Evolutionary conservation across 768 basidiomycete genomes (phyloP), one percentile per base, ranked within the genome.

Genomic region (Guyanaporus albipodus): DNA sequence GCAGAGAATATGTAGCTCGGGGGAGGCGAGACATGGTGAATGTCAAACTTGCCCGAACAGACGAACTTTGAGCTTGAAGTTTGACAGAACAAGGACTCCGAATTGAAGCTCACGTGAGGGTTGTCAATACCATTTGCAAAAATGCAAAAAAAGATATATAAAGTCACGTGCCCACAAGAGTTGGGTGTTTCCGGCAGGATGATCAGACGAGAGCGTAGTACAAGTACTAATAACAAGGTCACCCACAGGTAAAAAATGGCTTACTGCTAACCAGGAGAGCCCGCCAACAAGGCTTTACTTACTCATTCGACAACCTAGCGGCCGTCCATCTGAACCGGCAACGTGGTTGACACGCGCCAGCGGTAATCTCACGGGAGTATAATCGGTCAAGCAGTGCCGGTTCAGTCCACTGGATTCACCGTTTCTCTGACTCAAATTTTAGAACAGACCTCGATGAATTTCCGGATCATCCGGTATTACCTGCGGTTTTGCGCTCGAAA

Each of bases 11-110:
- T 36, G 54, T 32, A 12, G 51, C 39, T 38, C 53, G 46, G 6
- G 60, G 54, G 48, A 62, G 48, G 32, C 52, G 46, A 24, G 62
- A 49, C 62, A 64, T 63, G 38, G 29, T 6, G 19, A 45, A 11
- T 38, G 24, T 31, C 28, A 28, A 38, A 31, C 10, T 28, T 26
- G 36, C 33, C 29, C 29, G 45, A 38, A 37, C 35, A 42, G 39
- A 31, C 9, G 12, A 39, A 33, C 10, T 32, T 37, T 14, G 48
- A 40, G 28, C 17, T 31, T 35, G 35, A 12, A 21, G 36, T 33
- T 46, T 18, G 53, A 6, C 7, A 12, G 38, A 38, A 34, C 21
- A 23, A 4, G 28, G 21, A 34, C 11, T 12, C 12, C 12, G 28
- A 5, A 29, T 38, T 27, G 42, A 36, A 38, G 47, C 44, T 47